Conservation (phyloP, 805 yeast species). For the Blastobotrys peoriensis region DNA sequence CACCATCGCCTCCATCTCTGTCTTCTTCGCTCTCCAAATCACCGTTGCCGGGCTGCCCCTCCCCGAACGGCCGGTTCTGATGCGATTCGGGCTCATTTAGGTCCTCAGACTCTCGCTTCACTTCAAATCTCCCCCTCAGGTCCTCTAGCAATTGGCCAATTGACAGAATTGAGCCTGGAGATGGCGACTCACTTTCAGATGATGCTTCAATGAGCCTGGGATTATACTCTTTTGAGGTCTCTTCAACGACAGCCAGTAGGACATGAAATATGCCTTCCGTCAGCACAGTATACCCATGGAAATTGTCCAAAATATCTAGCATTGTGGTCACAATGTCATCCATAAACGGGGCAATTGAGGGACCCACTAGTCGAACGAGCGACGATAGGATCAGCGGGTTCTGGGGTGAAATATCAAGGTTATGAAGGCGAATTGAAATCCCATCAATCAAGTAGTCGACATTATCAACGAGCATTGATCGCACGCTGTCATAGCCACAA, state of each 20-base stretch:
- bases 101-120: too few species aligned
- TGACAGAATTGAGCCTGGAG: not conserved
- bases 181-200: slow-evolving; percentile 23
- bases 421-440: slow-evolving; percentile 61
- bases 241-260: slow-evolving; percentile 34
- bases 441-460: slow-evolving; percentile 78
- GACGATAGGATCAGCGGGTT: slow-evolving; percentile 65
- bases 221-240: slow-evolving; percentile 11
- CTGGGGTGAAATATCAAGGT: slow-evolving; percentile 68
- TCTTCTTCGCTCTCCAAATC: slow-evolving; percentile 32
- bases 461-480: slow-evolving; percentile 53
- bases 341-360: slow-evolving; percentile 54
- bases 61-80: slow-evolving; percentile 19
- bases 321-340: slow-evolving; percentile 69
- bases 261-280: slow-evolving; percentile 70
- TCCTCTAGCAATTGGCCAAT: too few species aligned
- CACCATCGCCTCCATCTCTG: slow-evolving; percentile 23
- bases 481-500: slow-evolving; percentile 48
- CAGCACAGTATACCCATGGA: slow-evolving; percentile 71
- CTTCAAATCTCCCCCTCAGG: too few species aligned
- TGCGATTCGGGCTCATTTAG: slow-evolving; percentile 11
- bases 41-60: slow-evolving; percentile 35
- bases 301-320: slow-evolving; percentile 72
- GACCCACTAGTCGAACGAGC: slow-evolving; percentile 65
- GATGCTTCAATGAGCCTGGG: slow-evolving; percentile 23